phyloP scores from a whole-genome alignment of 106 monocot genomes.

The Agapanthus africanus region DNA sequence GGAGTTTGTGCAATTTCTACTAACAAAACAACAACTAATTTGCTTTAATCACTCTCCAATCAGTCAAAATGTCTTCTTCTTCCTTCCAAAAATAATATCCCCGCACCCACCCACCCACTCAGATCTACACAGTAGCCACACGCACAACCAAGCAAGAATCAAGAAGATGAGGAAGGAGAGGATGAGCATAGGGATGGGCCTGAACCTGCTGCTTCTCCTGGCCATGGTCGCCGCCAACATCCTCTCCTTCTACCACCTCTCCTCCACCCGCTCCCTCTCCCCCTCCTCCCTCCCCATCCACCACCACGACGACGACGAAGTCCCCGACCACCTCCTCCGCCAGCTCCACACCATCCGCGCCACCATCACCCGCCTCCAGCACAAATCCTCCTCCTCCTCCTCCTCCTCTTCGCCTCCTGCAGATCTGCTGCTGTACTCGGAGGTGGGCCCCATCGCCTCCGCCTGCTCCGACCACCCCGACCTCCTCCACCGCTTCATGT shows the following conservation, averaged over 20 bases:
- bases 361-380: slow-evolving; percentile 38
- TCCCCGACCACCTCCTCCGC: slow-evolving; percentile 40
- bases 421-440: slow-evolving; percentile 70
- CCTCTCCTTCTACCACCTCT: slow-evolving; percentile 80
- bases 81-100: no score
- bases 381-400: slow-evolving; percentile 9
- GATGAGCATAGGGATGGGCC: slow-evolving; percentile 39
- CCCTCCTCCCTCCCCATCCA: background rate
- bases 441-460: slow-evolving; percentile 68
- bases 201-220: slow-evolving; percentile 54
- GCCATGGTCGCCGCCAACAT: slow-evolving; percentile 74
- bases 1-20: no score
- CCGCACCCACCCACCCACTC: no score
- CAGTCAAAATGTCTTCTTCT: no score
- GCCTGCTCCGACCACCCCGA: slow-evolving; percentile 86
- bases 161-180: slow-evolving; percentile 26
- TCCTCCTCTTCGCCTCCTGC: slow-evolving; percentile 25
- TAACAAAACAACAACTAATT: no score
- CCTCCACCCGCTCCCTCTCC: slow-evolving; percentile 27
- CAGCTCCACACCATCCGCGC: slow-evolving; percentile 48
- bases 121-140: no score
- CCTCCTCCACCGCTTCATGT: slow-evolving; percentile 90
- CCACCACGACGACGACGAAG: background rate
- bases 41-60: no score
- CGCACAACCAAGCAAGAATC: no score